Conservation (phyloP, 768 basidiomycete genomes). For the Suillus occidentalis region DNA sequence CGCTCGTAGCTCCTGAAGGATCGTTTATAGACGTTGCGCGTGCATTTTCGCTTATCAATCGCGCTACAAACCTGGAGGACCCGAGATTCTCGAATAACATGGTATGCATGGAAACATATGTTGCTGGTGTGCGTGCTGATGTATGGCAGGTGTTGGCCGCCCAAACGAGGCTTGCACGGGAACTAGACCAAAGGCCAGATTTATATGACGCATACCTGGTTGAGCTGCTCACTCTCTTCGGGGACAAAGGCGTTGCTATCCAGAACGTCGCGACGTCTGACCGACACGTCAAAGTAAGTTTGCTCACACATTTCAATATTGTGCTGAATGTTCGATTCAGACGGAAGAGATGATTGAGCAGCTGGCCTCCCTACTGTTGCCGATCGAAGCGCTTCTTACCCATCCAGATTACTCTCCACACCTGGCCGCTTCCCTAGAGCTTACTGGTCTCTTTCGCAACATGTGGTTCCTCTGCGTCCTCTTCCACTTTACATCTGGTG, state of each 20-base stretch:
- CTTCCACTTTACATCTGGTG: constrained; percentile 68
- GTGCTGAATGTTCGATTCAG: constrained; percentile 34
- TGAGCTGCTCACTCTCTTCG: constrained; percentile 84
- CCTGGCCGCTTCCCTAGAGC: constrained; percentile 49
- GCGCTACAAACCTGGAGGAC: constrained; percentile 86
- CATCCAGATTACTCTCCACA: constrained; percentile 70
- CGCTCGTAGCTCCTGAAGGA: constrained; percentile 70
- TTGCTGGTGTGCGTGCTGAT: background rate
- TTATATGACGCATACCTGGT: constrained; percentile 76
- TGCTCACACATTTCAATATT: background rate
- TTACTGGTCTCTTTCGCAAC: constrained; percentile 82
- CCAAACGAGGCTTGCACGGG: constrained; percentile 85
- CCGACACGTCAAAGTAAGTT: constrained; percentile 61
- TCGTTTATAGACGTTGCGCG: constrained; percentile 83
- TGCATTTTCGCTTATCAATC: constrained; percentile 81
- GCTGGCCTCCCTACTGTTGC: constrained; percentile 83
- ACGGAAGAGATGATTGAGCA: constrained; percentile 85
- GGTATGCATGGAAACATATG: constrained; percentile 40
- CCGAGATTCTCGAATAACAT: constrained; percentile 88
- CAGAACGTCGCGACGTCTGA: constrained; percentile 76
- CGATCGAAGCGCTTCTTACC: constrained; percentile 83
- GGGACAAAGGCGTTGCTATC: constrained; percentile 88
- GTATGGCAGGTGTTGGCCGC: constrained; percentile 74
- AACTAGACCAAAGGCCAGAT: constrained; percentile 70
- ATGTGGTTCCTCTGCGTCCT: constrained; percentile 93